Evolutionary conservation across 2,329 filamentous ascomycete species (phyloP).

Genomic region (Fusarium metavorans): DNA sequence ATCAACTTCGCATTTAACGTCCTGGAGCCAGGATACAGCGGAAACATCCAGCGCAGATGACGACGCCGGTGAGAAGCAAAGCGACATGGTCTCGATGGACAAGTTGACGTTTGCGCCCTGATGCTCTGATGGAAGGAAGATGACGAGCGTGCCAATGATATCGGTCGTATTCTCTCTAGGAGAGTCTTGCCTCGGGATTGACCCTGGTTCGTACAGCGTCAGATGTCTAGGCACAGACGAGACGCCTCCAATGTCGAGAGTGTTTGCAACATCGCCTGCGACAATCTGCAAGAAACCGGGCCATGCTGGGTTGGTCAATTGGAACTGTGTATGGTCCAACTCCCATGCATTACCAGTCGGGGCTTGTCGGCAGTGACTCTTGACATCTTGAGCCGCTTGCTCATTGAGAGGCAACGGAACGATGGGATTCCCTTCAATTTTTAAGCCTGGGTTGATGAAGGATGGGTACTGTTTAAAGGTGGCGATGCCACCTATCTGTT

Average conservation of each 20-base stretch:
- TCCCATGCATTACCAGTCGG: constrained; percentile 19
- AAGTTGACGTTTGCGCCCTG: constrained; percentile 21
- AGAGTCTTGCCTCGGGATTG: background rate
- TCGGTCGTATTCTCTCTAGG: background rate
- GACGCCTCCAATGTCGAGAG: background rate
- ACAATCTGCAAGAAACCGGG: constrained; percentile 5
- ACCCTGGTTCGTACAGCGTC: constrained; percentile 18
- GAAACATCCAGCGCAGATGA: constrained; percentile 25
- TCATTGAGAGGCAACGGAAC: constrained; percentile 26
- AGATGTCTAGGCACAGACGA: constrained; percentile 2
- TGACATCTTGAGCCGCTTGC: constrained; percentile 12
- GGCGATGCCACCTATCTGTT: constrained; percentile 4
- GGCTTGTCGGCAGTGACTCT: background rate
- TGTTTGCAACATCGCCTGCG: background rate
- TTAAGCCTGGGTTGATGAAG: constrained; percentile 28
- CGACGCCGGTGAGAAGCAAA: background rate
- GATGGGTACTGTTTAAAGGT: constrained; percentile 11
- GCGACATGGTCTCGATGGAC: constrained; percentile 4
- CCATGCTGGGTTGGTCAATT: constrained; percentile 25
- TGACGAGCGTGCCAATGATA: constrained; percentile 8
- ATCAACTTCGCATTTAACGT: background rate
- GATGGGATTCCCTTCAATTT: constrained; percentile 2
- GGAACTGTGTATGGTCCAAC: constrained; percentile 19
- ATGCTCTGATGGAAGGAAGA: constrained; percentile 28
- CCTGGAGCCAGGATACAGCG: constrained; percentile 17